Percentiles rank a stretch among this genome's conserved stretches.
Conservation (phyloP, 2,329 filamentous ascomycete species). For the Calonectria crousiana region DNA sequence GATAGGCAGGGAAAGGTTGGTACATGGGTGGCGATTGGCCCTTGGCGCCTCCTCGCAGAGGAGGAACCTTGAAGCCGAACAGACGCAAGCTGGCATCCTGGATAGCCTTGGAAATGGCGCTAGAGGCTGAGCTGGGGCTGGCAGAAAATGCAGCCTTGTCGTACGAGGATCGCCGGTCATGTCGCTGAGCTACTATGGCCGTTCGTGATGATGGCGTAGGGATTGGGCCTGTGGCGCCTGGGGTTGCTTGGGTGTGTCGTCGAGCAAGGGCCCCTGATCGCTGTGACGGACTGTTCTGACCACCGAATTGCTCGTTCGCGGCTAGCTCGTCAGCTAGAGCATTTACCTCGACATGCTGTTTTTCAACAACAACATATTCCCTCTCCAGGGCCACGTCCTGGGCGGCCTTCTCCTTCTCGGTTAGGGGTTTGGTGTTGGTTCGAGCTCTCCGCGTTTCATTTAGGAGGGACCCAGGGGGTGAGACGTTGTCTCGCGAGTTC, state of each 20-base stretch:
- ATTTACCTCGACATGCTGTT: constrained; percentile 95
- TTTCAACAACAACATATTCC: constrained; percentile 96
- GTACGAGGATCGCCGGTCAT: constrained; percentile 83
- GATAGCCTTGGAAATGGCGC: constrained; percentile 93
- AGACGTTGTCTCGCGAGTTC: constrained; percentile 39
- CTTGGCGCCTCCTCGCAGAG: constrained; percentile 69
- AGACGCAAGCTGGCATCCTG: constrained; percentile 88
- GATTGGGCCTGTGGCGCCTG: constrained; percentile 78
- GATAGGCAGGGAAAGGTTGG: constrained; percentile 87
- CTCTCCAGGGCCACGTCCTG: constrained; percentile 92
- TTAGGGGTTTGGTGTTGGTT: constrained; percentile 43
- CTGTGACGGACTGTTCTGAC: constrained; percentile 60
- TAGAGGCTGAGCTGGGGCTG: constrained; percentile 79
- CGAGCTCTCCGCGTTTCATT: constrained; percentile 48
- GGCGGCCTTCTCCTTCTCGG: constrained; percentile 78
- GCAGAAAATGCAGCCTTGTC: constrained; percentile 78
- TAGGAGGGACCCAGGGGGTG: constrained; percentile 48
- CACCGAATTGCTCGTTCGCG: constrained; percentile 76
- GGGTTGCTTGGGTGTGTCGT: constrained; percentile 80
- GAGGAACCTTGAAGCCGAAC: constrained; percentile 78
- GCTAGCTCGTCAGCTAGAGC: constrained; percentile 96
- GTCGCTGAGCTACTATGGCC: constrained; percentile 79
- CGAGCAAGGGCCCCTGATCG: constrained; percentile 76
- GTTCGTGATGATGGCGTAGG: constrained; percentile 76
- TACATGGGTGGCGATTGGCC: constrained; percentile 82